Evolutionary conservation across 1,284 basidiomycete species (phyloP), one percentile per base, ranked within the genome.

Genomic region (Ganoderma lucidum): DNA sequence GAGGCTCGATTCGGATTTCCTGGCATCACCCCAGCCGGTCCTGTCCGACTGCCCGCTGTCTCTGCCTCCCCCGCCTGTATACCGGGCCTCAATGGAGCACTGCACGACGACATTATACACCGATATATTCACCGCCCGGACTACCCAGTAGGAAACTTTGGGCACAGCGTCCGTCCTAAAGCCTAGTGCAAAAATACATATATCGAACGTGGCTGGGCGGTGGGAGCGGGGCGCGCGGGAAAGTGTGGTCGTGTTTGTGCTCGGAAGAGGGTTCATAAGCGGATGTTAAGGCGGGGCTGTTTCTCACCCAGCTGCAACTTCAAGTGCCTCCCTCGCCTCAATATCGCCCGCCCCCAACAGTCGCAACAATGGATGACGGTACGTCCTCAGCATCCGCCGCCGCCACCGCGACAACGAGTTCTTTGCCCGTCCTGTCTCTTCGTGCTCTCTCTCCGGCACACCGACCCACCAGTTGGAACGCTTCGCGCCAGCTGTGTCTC

Each of bases 311-410:
- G 66, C 59, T 41, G 60, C 48, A 28, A 51, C 23, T 41, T 56
- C 48, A 28, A 51, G 9, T 28, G 23, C 48, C 70, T 72, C 61
- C 55, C 65, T 68, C 71, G 73, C 67, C 70, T 63, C 63, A 48
- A 53, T 45, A 56, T 71, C 65, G 23, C 70, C 66, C 71, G 45
- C 23, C 70, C 44, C 45, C 73, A 73, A 66, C 71, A 66, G 62
- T n/a, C 53, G 64, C 83, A 86, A 83, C 80, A 81, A 91, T 92
- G 90, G 90, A 92, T 89, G 90, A 92, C 88, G 90, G 90, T 92
- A 92, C 90, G 90, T 91, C 83, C 80, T 86, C 90, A 90, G 84
- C 90, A 90, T 89, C 87, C 86, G 83, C 89, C 78, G 77, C 78
- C 82, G 79, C 80, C 84, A 74, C 81, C 74, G 76, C 74, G 74